Percentiles rank a stretch among this genome's conserved stretches.
Conservation (phyloP, 371 early-diverging fungal genomes). For the Rhizopus delemar region DNA sequence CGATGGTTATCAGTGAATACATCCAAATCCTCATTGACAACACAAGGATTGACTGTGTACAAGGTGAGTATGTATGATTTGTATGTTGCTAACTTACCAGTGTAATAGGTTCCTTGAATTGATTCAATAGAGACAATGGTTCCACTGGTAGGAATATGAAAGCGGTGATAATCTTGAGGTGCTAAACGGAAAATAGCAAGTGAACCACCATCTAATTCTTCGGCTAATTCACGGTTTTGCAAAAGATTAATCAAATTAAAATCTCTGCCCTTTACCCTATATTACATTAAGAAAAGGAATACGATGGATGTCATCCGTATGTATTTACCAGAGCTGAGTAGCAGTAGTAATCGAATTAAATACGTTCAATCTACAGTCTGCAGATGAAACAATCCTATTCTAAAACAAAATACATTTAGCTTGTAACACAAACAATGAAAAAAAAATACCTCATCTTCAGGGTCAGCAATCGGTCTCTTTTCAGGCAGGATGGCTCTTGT, state of each 20-base stretch:
- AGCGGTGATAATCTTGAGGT: slow-evolving; percentile 82
- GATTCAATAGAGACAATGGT: slow-evolving; percentile 30
- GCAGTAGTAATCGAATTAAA: slow-evolving; percentile 59
- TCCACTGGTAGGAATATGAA: slow-evolving; percentile 70
- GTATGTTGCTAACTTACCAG: slow-evolving; percentile 28
- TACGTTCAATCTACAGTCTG: slow-evolving; percentile 68
- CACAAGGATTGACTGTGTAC: slow-evolving; percentile 48
- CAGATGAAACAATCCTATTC: slow-evolving; percentile 55
- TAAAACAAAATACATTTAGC: background rate
- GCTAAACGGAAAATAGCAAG: slow-evolving; percentile 73
- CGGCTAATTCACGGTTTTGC: slow-evolving; percentile 44
- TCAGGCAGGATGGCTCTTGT: slow-evolving; percentile 68
- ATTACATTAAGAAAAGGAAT: background rate
- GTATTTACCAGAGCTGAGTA: slow-evolving; percentile 56
- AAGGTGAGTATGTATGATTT: background rate
- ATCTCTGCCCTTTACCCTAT: slow-evolving; percentile 67
- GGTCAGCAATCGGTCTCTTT: slow-evolving; percentile 53
- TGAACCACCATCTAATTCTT: slow-evolving; percentile 58
- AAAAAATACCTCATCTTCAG: slow-evolving; percentile 40
- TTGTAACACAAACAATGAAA: background rate
- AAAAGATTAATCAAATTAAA: slow-evolving; percentile 62
- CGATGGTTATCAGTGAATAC: slow-evolving; percentile 56
- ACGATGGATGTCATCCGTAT: background rate
- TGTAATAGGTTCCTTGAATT: slow-evolving; percentile 38
- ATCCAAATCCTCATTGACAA: slow-evolving; percentile 41